Base-by-base conservation (phyloP, 768 basidiomycete species). In the Tulasnella sp. region DNA sequence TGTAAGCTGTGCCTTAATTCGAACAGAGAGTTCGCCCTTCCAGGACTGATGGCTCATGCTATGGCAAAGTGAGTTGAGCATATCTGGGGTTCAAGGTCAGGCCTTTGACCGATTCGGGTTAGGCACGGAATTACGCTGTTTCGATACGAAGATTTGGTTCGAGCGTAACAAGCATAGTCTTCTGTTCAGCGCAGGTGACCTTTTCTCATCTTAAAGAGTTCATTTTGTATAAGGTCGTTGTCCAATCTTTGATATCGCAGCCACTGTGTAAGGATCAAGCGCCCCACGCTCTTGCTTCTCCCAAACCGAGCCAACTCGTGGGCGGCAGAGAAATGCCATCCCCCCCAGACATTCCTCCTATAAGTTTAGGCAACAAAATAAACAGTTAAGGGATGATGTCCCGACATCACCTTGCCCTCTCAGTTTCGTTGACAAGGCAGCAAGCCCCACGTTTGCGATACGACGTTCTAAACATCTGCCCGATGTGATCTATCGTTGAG, bases 401-500 rank as follows among this genome's bases (percentile, higher is more conserved):
- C 21, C 3, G 52, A 52, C 52, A 12, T n/a, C n/a, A n/a, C n/a
- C n/a, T n/a, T n/a, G n/a, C n/a, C n/a, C n/a, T n/a, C n/a, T n/a
- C n/a, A n/a, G n/a, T n/a, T n/a, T n/a, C n/a, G n/a, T n/a, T n/a
- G n/a, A n/a, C n/a, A n/a, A n/a, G n/a, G n/a, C n/a, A n/a, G n/a
- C n/a, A n/a, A n/a, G n/a, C n/a, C n/a, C n/a, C n/a, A n/a, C n/a
- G n/a, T n/a, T n/a, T 24, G 48, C 48, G 48, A 52, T 52, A 52
- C 19, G 48, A 2, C 48, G 48, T 52, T 10, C 48, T 52, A 10
- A 7, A 24, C 48, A 9, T 16, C 7, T 6, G 46, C 46, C 46
- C 46, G 46, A 19, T n/a, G n/a, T n/a, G n/a, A n/a, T 91, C 91
- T 0, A 90, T 92, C 82, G 87, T 91, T 42, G 91, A 90, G 1